A percentile compares a stretch with the other conserved stretches of the same genome.
Conservation (phyloP, 179 eudicot genomes). For the Sideroxylon spinosum region DNA sequence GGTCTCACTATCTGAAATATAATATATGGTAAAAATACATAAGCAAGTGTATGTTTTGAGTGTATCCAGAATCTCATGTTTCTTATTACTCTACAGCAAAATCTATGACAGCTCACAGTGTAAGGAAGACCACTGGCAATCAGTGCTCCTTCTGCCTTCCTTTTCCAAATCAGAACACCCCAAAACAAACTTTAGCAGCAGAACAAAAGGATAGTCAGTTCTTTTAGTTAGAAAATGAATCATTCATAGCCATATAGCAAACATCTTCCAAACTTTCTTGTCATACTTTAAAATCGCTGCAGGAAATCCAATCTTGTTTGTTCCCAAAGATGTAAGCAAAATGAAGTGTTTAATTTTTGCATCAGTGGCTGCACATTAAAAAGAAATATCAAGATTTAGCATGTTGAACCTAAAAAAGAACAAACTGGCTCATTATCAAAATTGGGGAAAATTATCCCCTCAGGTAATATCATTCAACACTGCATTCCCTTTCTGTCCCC, state of each 20-base stretch:
- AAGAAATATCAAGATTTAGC: constrained; percentile 3
- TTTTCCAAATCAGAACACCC: constrained; percentile 88
- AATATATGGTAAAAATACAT: not conserved
- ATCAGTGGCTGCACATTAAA: constrained; percentile 47
- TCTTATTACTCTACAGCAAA: not conserved
- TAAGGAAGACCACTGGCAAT: constrained; percentile 87
- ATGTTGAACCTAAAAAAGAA: not conserved
- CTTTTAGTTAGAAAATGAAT: not conserved
- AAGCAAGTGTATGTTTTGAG: not conserved
- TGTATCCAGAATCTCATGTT: not conserved
- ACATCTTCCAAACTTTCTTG: not conserved
- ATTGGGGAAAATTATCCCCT: constrained; percentile 6
- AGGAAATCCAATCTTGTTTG: constrained; percentile 81
- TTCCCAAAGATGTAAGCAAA: constrained; percentile 75
- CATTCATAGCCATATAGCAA: not conserved
- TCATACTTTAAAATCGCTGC: constrained; percentile 84
- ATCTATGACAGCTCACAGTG: constrained; percentile 52
- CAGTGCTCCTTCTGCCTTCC: constrained; percentile 86
- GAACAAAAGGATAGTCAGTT: constrained; percentile 19
- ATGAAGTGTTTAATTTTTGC: constrained; percentile 73
- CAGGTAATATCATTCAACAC: not conserved
- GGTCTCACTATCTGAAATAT: constrained; percentile 82
- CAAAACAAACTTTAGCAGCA: constrained; percentile 66
- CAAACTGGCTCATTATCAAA: constrained; percentile 3
- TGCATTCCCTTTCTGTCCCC: not conserved